Evolutionary conservation across 2,329 filamentous ascomycete genomes (phyloP).

Genomic region (Neonectria sp.): DNA sequence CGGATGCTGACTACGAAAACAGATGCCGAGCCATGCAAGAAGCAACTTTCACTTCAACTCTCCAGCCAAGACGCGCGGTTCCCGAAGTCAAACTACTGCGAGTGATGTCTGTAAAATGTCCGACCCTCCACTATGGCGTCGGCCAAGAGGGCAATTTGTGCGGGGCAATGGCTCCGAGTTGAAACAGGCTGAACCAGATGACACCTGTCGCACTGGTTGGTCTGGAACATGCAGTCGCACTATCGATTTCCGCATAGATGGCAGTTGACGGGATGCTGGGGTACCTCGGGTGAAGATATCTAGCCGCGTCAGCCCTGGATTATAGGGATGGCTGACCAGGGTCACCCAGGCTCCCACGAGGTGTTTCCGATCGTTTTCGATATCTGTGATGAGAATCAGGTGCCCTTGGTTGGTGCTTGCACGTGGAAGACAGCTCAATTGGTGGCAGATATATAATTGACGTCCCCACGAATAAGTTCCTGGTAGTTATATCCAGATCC

Average conservation of each 20-base stretch:
- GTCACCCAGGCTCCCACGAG: conserved; percentile 28
- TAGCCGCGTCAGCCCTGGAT: conserved; percentile 8
- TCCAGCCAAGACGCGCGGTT: neutral
- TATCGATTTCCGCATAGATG: conserved; percentile 21
- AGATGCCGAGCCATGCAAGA: conserved; percentile 2
- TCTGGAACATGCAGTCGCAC: conserved; percentile 24
- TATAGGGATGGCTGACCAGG: conserved; percentile 21
- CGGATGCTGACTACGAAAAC: conserved; percentile 14
- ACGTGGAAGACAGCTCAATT: neutral
- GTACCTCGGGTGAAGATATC: conserved; percentile 15
- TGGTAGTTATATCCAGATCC: neutral
- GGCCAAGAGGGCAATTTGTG: neutral
- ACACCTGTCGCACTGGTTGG: conserved; percentile 14
- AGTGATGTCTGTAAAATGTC: neutral
- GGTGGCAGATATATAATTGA: neutral
- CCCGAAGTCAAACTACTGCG: neutral
- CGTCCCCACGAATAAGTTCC: neutral
- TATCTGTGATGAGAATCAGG: conserved; percentile 1
- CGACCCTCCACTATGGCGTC: neutral
- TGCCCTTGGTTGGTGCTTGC: neutral
- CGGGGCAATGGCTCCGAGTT: conserved; percentile 17
- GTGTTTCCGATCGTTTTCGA: conserved; percentile 9
- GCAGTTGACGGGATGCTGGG: conserved; percentile 16
- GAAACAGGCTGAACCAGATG: conserved; percentile 19
- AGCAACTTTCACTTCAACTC: conserved; percentile 9